phyloP scores from a whole-genome alignment of 2,329 filamentous ascomycete species.

The Ambrosiella cleistominuta region DNA sequence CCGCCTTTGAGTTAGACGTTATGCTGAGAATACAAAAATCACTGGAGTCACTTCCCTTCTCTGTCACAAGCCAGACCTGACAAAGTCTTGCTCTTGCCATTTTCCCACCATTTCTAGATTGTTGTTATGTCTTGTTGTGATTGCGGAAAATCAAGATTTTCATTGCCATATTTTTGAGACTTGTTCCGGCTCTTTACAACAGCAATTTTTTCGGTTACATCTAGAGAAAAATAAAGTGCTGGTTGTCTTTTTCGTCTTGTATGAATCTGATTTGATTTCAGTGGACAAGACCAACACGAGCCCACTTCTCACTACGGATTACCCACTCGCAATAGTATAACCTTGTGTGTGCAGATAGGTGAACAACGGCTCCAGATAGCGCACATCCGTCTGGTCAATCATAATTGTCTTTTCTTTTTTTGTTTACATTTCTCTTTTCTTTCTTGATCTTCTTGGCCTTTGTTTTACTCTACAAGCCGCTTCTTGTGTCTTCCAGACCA shows the following conservation, averaged over 20 bases:
- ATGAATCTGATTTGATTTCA: not conserved
- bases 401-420: not conserved
- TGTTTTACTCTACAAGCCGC: too few relatives aligned
- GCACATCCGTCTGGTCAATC: not conserved
- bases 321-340: not conserved
- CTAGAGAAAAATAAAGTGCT: too few relatives aligned
- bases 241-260: not conserved
- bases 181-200: too few relatives aligned
- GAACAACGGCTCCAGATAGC: not conserved
- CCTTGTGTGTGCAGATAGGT: not conserved
- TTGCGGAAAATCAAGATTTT: too few relatives aligned
- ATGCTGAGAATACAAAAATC: not conserved
- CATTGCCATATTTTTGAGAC: too few relatives aligned
- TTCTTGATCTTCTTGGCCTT: too few relatives aligned
- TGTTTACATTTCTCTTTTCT: not conserved
- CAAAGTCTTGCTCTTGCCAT: too few relatives aligned
- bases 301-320: not conserved
- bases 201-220: too few relatives aligned
- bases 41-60: not conserved
- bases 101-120: too few relatives aligned
- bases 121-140: too few relatives aligned
- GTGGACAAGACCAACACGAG: not conserved
- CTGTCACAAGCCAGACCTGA: too few relatives aligned
- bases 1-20: not conserved
- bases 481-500: not conserved